phyloP scores from a whole-genome alignment of 441 rosid genomes.

The Pelargonium australe region DNA sequence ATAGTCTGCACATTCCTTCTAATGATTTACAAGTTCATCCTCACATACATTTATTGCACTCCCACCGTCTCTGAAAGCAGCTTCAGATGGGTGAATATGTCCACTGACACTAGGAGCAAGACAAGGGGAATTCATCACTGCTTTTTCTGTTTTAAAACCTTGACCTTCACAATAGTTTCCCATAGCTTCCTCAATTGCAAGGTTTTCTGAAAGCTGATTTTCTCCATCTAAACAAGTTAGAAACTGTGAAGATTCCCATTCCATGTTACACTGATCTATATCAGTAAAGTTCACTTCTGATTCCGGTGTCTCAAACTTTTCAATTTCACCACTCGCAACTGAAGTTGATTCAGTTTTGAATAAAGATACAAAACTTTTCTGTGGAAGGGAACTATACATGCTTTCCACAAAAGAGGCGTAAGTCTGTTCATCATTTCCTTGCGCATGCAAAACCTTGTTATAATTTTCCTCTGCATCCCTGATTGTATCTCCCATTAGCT shows the following conservation, averaged over 20 bases:
- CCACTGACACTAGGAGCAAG: slow-evolving; percentile 21
- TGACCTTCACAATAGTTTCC: slow-evolving; percentile 9
- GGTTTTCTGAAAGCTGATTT: slow-evolving; percentile 18
- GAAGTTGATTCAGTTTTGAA: slow-evolving; percentile 21
- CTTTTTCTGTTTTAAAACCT: neutral
- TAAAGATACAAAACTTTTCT: slow-evolving; percentile 22
- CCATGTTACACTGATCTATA: slow-evolving; percentile 18
- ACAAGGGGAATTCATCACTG: slow-evolving; percentile 7
- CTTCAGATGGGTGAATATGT: slow-evolving; percentile 17
- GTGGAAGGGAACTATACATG: slow-evolving; percentile 12
- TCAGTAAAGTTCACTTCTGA: slow-evolving; percentile 10
- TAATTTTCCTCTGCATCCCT: neutral
- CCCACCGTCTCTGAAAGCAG: neutral
- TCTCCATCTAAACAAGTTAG: slow-evolving; percentile 21
- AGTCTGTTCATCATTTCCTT: slow-evolving; percentile 2
- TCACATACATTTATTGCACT: slow-evolving; percentile 14
- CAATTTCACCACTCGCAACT: slow-evolving; percentile 21
- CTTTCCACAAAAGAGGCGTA: slow-evolving; percentile 21
- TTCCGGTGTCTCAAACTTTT: slow-evolving; percentile 15
- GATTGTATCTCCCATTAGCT: neutral
- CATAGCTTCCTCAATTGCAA: slow-evolving; percentile 14
- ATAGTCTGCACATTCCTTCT: neutral
- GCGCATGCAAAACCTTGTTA: neutral
- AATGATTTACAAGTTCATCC: slow-evolving; percentile 11
- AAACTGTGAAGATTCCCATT: slow-evolving; percentile 19